Conservation (phyloP, 257 asterid species). For the Echium plantagineum region DNA sequence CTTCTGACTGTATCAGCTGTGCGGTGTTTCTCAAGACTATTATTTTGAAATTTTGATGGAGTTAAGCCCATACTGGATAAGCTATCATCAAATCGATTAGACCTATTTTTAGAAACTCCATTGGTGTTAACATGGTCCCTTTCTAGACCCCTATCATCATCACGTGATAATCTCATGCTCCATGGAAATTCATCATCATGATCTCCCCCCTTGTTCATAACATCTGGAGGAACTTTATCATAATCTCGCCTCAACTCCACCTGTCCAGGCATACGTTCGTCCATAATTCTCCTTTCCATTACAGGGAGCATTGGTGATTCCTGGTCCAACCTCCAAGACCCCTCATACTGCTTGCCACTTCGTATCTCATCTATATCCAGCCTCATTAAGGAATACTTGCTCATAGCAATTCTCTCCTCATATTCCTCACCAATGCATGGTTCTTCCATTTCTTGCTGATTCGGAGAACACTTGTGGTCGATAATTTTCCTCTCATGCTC, state of each 20-base stretch:
- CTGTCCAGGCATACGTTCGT: slow-evolving; percentile 18
- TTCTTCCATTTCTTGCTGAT: background rate
- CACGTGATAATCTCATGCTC: slow-evolving; percentile 16
- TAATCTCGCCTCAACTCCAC: slow-evolving; percentile 16
- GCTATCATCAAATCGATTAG: slow-evolving; percentile 15
- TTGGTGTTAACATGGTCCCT: slow-evolving; percentile 15
- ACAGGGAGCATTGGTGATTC: slow-evolving; percentile 2
- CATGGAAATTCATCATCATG: slow-evolving; percentile 6
- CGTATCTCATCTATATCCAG: background rate
- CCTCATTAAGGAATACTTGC: background rate
- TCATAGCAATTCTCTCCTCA: background rate
- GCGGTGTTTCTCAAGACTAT: slow-evolving; percentile 18
- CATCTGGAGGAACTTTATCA: slow-evolving; percentile 1
- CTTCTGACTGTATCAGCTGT: slow-evolving; percentile 21
- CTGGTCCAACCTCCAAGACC: background rate
- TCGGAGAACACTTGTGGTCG: background rate
- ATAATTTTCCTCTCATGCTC: background rate
- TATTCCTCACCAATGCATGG: background rate
- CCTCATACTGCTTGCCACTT: slow-evolving; percentile 2
- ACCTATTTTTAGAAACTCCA: slow-evolving; percentile 11
- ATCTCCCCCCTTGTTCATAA: background rate
- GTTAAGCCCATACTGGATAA: slow-evolving; percentile 19
- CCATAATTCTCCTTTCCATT: slow-evolving; percentile 1
- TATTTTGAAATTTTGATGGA: slow-evolving; percentile 25
- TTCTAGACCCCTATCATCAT: slow-evolving; percentile 18